Evolutionary conservation across 495 filamentous ascomycete species (phyloP).

Genomic region (Penicillium turbatum): DNA sequence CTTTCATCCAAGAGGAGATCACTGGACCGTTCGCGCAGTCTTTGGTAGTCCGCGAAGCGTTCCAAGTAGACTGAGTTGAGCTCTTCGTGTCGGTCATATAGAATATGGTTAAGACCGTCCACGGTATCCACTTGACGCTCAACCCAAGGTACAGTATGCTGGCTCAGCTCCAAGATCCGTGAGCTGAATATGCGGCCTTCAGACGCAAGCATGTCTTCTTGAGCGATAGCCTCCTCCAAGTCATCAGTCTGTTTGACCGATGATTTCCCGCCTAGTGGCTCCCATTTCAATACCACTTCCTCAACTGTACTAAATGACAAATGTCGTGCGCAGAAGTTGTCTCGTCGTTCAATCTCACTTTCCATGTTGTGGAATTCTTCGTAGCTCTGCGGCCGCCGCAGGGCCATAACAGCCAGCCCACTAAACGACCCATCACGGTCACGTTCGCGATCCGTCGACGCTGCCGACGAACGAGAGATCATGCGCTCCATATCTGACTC

Average conservation of each 20-base stretch:
- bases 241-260: conserved; percentile 25
- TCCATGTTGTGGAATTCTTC: conserved; percentile 26
- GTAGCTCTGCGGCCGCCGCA: conserved; percentile 46
- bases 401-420: conserved; percentile 29
- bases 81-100: conserved; percentile 57
- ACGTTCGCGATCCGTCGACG: conserved; percentile 31
- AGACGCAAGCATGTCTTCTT: conserved; percentile 51
- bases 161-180: conserved; percentile 46
- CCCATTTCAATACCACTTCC: conserved; percentile 75
- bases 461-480: conserved; percentile 34
- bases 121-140: conserved; percentile 57
- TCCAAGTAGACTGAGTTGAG: conserved; percentile 66
- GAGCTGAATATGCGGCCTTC: conserved; percentile 59
- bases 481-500: conserved; percentile 31
- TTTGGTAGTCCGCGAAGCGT: conserved; percentile 59
- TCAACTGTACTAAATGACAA: conserved; percentile 88
- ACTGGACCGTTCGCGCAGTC: conserved; percentile 58
- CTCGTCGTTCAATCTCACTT: conserved; percentile 20
- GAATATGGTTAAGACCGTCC: conserved; percentile 57
- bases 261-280: conserved; percentile 40
- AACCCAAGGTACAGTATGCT: conserved; percentile 58
- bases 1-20: conserved; percentile 66
- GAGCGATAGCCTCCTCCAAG: conserved; percentile 41
- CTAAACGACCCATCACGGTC: conserved; percentile 15
- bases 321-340: conserved; percentile 63